phyloP scores from a whole-genome alignment of 805 yeast genomes.

The Candida taoyuanica region DNA sequence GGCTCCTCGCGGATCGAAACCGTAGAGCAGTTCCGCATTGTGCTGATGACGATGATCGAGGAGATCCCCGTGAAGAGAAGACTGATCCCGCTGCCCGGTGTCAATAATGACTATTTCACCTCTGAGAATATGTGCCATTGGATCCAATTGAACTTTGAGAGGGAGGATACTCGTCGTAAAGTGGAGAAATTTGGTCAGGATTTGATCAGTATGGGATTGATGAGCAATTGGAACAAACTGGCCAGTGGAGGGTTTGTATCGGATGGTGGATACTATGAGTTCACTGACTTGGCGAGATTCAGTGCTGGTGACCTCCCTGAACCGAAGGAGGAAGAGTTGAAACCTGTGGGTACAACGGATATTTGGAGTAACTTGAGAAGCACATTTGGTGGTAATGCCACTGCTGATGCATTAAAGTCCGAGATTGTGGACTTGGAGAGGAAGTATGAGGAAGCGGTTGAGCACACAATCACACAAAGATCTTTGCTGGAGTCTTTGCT shows the following conservation, averaged over 20 bases:
- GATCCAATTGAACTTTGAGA: constrained; percentile 19
- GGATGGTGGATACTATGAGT: constrained; percentile 26
- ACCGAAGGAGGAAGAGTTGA: too few species aligned
- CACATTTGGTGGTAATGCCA: constrained; percentile 10
- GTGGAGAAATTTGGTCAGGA: constrained; percentile 32
- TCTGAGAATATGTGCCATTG: constrained; percentile 26
- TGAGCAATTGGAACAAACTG: constrained; percentile 26
- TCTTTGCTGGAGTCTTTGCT: constrained; percentile 14
- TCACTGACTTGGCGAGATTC: constrained; percentile 25
- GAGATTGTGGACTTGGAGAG: constrained; percentile 8
- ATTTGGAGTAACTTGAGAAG: constrained; percentile 19
- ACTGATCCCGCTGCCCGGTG: constrained; percentile 28
- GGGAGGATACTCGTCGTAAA: constrained; percentile 28
- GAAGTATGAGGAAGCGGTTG: constrained; percentile 9
- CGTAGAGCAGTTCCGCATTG: constrained; percentile 14
- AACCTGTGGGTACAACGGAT: constrained; percentile 10
- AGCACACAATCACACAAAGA: constrained; percentile 3
- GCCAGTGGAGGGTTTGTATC: constrained; percentile 15
- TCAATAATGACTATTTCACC: constrained; percentile 28
- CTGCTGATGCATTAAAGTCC: constrained; percentile 9
- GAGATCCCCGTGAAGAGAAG: constrained; percentile 24
- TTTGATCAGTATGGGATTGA: constrained; percentile 22
- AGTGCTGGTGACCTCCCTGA: too few species aligned
- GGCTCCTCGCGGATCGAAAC: constrained; percentile 15
- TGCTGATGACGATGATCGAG: constrained; percentile 9